phyloP scores from a whole-genome alignment of 371 early-diverging fungal species.

The Thermomucor indicae-seudaticae region DNA sequence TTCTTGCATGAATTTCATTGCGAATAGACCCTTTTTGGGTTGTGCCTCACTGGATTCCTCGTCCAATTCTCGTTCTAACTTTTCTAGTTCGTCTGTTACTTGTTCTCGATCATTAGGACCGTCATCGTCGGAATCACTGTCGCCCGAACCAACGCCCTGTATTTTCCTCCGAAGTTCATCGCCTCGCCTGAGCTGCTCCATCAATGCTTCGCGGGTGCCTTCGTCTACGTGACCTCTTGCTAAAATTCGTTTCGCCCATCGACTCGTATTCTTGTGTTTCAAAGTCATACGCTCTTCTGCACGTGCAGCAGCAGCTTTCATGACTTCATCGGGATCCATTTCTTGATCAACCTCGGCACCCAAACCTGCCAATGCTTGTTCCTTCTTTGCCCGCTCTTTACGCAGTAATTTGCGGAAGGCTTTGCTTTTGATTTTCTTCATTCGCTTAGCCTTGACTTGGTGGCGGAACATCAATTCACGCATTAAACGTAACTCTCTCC shows the following conservation, averaged over 20 bases:
- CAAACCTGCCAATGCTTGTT: conserved; percentile 14
- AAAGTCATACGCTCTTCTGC: conserved; percentile 93
- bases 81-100: conserved; percentile 31
- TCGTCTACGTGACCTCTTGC: conserved; percentile 64
- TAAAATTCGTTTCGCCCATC: conserved; percentile 90
- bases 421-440: conserved; percentile 96
- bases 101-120: conserved; percentile 38
- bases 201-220: conserved; percentile 76
- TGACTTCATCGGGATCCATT: conserved; percentile 51
- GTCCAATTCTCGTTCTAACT: conserved; percentile 43
- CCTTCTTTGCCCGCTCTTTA: conserved; percentile 60
- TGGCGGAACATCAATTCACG: conserved; percentile 91
- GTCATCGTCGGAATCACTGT: conserved; percentile 52
- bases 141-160: conserved; percentile 58
- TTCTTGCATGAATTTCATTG: conserved; percentile 97
- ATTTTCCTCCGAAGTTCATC: conserved; percentile 82
- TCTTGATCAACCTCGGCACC: conserved; percentile 64
- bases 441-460: conserved; percentile 86
- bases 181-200: conserved; percentile 82
- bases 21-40: conserved; percentile 81
- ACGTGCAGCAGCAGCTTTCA: conserved; percentile 70
- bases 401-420: conserved; percentile 82
- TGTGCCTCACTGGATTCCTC: conserved; percentile 39
- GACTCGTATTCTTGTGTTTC: conserved; percentile 90
- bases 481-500: conserved; percentile 82